phyloP scores from a whole-genome alignment of 2,329 filamentous ascomycete species.

The Aspergillus pseudonomiae region DNA sequence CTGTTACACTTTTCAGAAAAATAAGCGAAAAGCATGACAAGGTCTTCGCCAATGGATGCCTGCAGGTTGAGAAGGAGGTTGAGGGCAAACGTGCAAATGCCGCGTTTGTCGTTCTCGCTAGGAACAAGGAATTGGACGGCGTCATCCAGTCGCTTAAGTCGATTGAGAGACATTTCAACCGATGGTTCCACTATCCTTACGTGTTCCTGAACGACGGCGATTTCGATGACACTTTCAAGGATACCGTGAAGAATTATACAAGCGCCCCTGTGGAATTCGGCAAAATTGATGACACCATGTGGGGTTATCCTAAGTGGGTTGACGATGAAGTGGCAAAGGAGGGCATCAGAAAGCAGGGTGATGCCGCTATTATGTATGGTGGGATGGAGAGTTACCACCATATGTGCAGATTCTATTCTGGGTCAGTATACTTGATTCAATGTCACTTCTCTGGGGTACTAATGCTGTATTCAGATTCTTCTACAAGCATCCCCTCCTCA shows the following conservation, averaged over 20 bases:
- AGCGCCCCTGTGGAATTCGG: constrained; percentile 87
- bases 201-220: constrained; percentile 98
- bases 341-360: constrained; percentile 94
- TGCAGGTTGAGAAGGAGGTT: constrained; percentile 66
- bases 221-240: constrained; percentile 93
- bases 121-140: constrained; percentile 95
- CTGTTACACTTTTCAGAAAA: constrained; percentile 61
- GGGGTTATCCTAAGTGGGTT: constrained; percentile 97
- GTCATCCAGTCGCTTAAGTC: constrained; percentile 97
- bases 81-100: constrained; percentile 84
- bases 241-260: constrained; percentile 86
- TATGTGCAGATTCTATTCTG: constrained; percentile 99
- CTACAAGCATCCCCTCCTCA: constrained; percentile 91
- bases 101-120: constrained; percentile 90
- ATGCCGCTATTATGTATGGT: constrained; percentile 98
- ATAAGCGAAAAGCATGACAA: constrained; percentile 98
- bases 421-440: constrained; percentile 60
- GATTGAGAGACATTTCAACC: constrained; percentile 97
- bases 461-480: constrained; percentile 68
- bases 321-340: constrained; percentile 92
- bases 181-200: constrained; percentile 98
- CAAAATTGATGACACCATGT: constrained; percentile 86
- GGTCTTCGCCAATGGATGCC: constrained; percentile 89
- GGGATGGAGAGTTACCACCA: constrained; percentile 98
- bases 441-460: constrained; percentile 4